Evolutionary conservation across 352 stramenopile genomes (phyloP), one percentile per base, ranked within the genome.

Genomic region (Phytophthora palmivora): DNA sequence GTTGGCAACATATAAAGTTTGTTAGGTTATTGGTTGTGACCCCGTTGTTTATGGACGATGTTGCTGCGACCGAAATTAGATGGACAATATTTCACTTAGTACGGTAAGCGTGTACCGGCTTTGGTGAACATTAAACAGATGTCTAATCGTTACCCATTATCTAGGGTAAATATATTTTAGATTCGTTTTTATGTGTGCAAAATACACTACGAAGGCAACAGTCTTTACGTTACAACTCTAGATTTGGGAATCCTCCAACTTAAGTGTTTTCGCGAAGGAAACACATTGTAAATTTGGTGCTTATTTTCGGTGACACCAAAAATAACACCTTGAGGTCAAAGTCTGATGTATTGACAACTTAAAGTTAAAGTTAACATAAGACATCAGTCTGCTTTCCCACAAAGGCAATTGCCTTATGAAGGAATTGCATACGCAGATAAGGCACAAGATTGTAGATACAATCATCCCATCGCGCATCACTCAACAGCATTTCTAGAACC

Each of bases 231-330:
- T 11, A 10, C 36, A 36, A 45, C 1, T 45, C 34, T 55, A 45
- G 5, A 46, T 55, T 55, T 55, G 34, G 34, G 34, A 30, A 55
- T 36, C 22, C 6, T 55, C 12, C 6, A n/a, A 55, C 47, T 55
- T 55, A n/a, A 11, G 14, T 2, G 14, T 24, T 45, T 45, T 36
- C 33, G 22, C 10, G 32, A 30, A 4, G 5, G 33, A 2, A 45
- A 3, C 24, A 16, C 8, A 14, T 16, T 34, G 2, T 28, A 55
- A 3, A 32, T 55, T 55, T 22, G 47, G 47, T 55, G 21, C 3
- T 12, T 30, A 54, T 14, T 33, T 55, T 45, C 10, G 37, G 33
- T 55, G 11, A 16, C 10, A 33, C 33, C 18, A 41, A 53, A 55
- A 34, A 11, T 24, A 21, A 44, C 14, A 10, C 14, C 24, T n/a